phyloP scores from a whole-genome alignment of 768 basidiomycete genomes.

The Rossbeevera mucosa region DNA sequence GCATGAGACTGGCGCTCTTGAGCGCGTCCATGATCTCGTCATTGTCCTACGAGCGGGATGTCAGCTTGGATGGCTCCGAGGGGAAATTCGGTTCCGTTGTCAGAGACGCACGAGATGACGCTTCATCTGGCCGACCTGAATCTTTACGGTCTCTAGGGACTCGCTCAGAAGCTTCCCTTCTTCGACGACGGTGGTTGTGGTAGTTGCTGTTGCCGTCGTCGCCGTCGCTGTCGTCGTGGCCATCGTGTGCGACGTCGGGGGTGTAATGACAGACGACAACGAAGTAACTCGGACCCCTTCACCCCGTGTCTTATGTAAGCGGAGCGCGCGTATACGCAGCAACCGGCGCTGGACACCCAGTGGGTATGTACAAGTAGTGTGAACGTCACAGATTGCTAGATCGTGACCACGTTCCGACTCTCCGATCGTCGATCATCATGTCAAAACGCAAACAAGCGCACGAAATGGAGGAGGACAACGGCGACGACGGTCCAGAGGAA shows the following conservation, averaged over 20 bases:
- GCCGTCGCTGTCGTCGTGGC: conserved; percentile 18
- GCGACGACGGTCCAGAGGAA: conserved; percentile 35
- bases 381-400: no score
- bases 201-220: conserved; percentile 19
- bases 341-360: not conserved
- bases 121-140: conserved; percentile 94
- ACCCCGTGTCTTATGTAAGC: conserved; percentile 18
- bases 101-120: conserved; percentile 68
- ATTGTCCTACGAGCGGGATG: conserved; percentile 53
- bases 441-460: conserved; percentile 49
- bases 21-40: conserved; percentile 99
- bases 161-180: conserved; percentile 85
- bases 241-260: conserved; percentile 17
- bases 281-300: not conserved
- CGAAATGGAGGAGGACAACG: conserved; percentile 20
- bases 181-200: conserved; percentile 44
- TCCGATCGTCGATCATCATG: conserved; percentile 30
- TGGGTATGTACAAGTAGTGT: no score
- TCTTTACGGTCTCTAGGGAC: conserved; percentile 80
- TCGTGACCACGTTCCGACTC: not conserved
- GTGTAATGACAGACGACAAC: not conserved
- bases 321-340: not conserved
- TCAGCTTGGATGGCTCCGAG: not conserved
- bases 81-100: not conserved
- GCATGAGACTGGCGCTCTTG: conserved; percentile 96